phyloP scores from a whole-genome alignment of 2,329 filamentous ascomycete genomes.

The Nemania sp. region DNA sequence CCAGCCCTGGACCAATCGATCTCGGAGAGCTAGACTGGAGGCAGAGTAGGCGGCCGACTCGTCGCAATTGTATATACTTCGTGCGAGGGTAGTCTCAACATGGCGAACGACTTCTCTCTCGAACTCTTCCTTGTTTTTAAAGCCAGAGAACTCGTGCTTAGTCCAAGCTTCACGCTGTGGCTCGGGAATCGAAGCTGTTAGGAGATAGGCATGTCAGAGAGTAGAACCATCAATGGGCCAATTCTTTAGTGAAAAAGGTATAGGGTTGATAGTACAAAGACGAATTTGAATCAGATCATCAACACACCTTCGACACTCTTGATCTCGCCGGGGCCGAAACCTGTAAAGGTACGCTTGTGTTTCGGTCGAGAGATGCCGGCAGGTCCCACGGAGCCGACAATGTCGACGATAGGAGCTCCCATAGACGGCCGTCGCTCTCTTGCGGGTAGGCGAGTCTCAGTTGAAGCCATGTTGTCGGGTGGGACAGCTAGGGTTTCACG shows the following conservation, averaged over 20 bases:
- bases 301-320: constrained; percentile 83
- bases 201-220: constrained; percentile 9
- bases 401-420: constrained; percentile 78
- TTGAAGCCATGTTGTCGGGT: constrained; percentile 37
- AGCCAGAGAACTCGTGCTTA: constrained; percentile 65
- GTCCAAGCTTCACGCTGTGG: constrained; percentile 81
- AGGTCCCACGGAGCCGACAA: constrained; percentile 83
- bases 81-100: constrained; percentile 93
- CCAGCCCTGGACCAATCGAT: constrained; percentile 92
- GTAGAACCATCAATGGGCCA: not conserved
- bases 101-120: constrained; percentile 86
- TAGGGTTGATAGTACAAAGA: not conserved
- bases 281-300: not conserved
- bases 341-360: constrained; percentile 95
- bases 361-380: constrained; percentile 86
- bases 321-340: constrained; percentile 88
- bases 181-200: constrained; percentile 77
- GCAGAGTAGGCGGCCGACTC: constrained; percentile 91
- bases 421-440: constrained; percentile 82
- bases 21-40: constrained; percentile 87
- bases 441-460: constrained; percentile 48
- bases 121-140: constrained; percentile 81
- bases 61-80: constrained; percentile 98
- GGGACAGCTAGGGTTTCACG: not conserved
- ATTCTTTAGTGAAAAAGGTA: not conserved